Conservation (phyloP, 2,329 filamentous ascomycete species). For the Diaporthe sp. region DNA sequence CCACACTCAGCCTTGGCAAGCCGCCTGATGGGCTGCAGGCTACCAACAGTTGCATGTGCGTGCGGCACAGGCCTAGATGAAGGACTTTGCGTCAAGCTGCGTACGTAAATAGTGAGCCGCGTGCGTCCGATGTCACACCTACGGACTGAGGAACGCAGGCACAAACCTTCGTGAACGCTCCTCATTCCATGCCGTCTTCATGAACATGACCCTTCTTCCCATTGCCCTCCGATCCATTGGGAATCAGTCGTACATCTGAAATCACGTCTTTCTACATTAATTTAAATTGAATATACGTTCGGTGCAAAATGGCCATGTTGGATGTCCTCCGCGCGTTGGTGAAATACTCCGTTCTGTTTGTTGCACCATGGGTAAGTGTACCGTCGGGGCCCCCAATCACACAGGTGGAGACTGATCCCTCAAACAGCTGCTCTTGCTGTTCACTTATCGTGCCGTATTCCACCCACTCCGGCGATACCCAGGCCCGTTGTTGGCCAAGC, state of each 20-base stretch:
- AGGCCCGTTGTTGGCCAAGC: slow-evolving; percentile 8
- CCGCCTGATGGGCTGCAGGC: too few species aligned
- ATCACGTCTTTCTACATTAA: neutral
- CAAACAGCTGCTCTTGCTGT: neutral
- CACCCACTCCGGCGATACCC: neutral
- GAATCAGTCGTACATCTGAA: neutral
- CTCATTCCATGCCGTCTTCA: neutral
- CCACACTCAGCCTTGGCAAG: too few species aligned
- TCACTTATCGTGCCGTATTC: neutral
- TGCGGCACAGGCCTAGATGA: too few species aligned
- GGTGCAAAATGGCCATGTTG: neutral
- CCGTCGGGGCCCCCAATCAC: neutral
- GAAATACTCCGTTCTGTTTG: neutral
- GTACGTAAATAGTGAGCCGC: too few species aligned
- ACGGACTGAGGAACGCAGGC: neutral
- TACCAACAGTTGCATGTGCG: too few species aligned
- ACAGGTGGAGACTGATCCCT: neutral
- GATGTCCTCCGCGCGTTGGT: neutral
- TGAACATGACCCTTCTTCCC: neutral
- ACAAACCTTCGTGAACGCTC: neutral
- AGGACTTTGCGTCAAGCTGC: too few species aligned
- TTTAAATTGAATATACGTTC: neutral
- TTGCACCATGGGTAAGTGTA: neutral
- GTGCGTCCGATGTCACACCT: too few species aligned
- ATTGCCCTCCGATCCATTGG: neutral